Evolutionary conservation across 371 early-diverging fungal species (phyloP).

Genomic region (Rhizomucor pusillus): DNA sequence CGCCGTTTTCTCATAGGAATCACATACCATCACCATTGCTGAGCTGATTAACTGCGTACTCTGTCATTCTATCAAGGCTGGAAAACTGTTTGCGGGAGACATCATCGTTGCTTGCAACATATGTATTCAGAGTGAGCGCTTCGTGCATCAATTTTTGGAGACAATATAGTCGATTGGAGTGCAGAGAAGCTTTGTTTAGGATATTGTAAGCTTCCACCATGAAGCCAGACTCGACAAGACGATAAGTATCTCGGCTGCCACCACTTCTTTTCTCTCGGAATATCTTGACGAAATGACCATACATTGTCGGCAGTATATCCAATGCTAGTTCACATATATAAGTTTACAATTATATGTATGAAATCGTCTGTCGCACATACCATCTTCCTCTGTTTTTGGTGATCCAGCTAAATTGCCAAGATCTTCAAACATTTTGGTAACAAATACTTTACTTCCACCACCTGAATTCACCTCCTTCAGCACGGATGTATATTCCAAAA

Average conservation of each 20-base stretch:
- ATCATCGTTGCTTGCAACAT: constrained; percentile 33
- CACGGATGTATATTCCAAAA: constrained; percentile 40
- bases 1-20: too few species aligned
- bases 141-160: constrained; percentile 21
- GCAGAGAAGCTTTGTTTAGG: not conserved
- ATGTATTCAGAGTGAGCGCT: constrained; percentile 28
- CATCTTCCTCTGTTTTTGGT: too few species aligned
- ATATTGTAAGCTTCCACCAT: constrained; percentile 26
- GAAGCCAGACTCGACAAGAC: constrained; percentile 41
- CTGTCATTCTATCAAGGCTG: constrained; percentile 18
- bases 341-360: too few species aligned
- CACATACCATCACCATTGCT: constrained; percentile 14
- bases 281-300: constrained; percentile 23
- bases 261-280: constrained; percentile 37
- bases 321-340: constrained; percentile 12
- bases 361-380: too few species aligned
- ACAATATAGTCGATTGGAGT: constrained; percentile 13
- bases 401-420: constrained; percentile 15
- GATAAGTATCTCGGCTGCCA: constrained; percentile 12
- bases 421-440: constrained; percentile 40
- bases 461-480: constrained; percentile 18
- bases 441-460: constrained; percentile 28
- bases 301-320: constrained; percentile 29
- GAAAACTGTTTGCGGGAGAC: constrained; percentile 24
- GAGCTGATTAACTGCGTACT: constrained; percentile 11